A percentile compares a stretch with the other conserved stretches of the same genome.
These are phyloP conservation scores for Closterium sp. DNA, from an alignment of 139 green algal species.

Conservation along the genomic window DNA sequence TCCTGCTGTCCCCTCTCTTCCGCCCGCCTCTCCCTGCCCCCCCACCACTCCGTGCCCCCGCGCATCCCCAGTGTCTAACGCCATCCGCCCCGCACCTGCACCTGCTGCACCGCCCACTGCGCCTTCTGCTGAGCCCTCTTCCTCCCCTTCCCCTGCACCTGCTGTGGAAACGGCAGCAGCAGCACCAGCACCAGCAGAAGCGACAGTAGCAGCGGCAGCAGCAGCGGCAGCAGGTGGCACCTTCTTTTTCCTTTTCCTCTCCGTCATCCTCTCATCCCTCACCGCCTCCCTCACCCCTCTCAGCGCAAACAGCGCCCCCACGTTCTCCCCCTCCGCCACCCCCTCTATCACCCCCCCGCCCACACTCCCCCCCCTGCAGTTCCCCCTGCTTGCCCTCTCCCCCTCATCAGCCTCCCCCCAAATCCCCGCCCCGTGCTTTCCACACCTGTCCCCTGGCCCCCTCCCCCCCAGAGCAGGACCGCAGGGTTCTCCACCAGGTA, in stretches of 20 bases:
- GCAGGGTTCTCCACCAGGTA: not conserved
- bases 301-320: not conserved
- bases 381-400: not conserved
- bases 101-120: not conserved
- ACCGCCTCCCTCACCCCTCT: not conserved
- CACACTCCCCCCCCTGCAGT: not conserved
- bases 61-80: too few species aligned
- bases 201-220: not conserved
- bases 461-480: not conserved
- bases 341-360: not conserved
- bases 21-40: not conserved
- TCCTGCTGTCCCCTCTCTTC: too few species aligned
- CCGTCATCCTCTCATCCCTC: not conserved
- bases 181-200: not conserved
- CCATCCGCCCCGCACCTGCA: not conserved
- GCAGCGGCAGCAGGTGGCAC: too few species aligned
- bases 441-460: not conserved
- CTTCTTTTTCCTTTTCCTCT: not conserved
- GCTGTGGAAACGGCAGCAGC: not conserved
- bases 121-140: not conserved
- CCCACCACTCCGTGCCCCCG: not conserved
- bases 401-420: not conserved
- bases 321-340: not conserved
- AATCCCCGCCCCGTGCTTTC: not conserved
- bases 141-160: not conserved